phyloP scores from a whole-genome alignment of 1,284 basidiomycete genomes.

The Rhodotorula glutinis region DNA sequence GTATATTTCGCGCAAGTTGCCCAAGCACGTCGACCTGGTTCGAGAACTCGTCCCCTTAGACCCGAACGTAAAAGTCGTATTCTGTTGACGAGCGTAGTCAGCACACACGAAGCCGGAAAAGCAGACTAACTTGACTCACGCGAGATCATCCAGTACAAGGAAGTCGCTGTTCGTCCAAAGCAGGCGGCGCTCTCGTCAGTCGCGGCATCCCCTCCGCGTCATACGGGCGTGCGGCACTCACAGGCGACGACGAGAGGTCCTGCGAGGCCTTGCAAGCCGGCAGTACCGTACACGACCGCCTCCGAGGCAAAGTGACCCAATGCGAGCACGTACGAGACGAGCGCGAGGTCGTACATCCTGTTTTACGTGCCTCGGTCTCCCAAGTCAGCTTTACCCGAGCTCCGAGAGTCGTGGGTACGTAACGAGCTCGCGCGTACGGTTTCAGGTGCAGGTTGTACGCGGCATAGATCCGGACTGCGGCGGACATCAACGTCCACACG shows the following conservation, averaged over 20 bases:
- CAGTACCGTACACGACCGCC: conserved; percentile 74
- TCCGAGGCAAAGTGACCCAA: conserved; percentile 86
- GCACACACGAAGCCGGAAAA: too few species aligned
- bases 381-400: too few species aligned
- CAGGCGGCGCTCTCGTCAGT: too few species aligned
- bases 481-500: conserved; percentile 80
- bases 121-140: conserved; percentile 11
- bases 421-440: conserved; percentile 56
- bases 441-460: conserved; percentile 81
- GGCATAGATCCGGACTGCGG: conserved; percentile 73
- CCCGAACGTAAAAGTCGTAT: conserved; percentile 32
- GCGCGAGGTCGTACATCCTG: conserved; percentile 85
- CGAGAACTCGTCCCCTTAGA: not conserved
- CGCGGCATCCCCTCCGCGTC: not conserved
- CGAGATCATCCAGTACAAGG: conserved; percentile 69
- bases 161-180: conserved; percentile 54
- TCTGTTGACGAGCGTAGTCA: conserved; percentile 6
- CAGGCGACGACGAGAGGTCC: conserved; percentile 82
- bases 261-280: conserved; percentile 65
- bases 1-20: too few species aligned
- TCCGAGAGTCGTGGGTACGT: too few species aligned
- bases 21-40: too few species aligned
- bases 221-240: conserved; percentile 54
- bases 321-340: conserved; percentile 83
- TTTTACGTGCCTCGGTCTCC: too few species aligned